Conservation (phyloP, 108 stramenopile species). For the Cyclotella atomus region DNA sequence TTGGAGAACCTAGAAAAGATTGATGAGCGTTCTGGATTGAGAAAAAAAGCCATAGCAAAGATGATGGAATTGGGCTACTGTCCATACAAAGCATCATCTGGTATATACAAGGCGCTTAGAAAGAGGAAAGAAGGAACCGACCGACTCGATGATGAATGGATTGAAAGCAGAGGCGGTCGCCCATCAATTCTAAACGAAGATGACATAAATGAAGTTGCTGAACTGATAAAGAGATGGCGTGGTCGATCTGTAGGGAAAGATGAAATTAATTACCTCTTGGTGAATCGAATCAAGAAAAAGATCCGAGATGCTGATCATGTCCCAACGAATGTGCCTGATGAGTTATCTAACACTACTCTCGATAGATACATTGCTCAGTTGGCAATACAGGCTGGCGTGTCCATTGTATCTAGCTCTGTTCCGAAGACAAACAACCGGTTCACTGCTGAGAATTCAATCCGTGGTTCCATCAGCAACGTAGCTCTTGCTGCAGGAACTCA, state of each 20-base stretch:
- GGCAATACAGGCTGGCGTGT: neutral
- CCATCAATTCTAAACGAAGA: neutral
- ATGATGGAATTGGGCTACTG: neutral
- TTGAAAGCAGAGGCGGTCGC: neutral
- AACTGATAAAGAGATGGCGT: neutral
- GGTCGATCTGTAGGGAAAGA: neutral
- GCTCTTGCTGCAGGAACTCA: neutral
- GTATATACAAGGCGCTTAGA: neutral
- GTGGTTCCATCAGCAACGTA: constrained; percentile 5
- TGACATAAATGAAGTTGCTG: neutral
- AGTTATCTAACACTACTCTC: neutral
- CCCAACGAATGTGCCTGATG: neutral
- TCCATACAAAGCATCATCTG: neutral
- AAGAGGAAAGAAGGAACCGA: neutral
- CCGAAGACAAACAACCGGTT: constrained; percentile 16
- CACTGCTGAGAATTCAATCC: constrained; percentile 26
- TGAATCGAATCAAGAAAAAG: neutral
- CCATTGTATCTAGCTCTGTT: neutral
- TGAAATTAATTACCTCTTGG: constrained; percentile 1
- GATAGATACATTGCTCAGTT: constrained; percentile 5
- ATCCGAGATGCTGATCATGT: neutral
- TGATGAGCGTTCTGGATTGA: neutral
- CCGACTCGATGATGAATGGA: neutral
- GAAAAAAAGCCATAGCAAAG: neutral
- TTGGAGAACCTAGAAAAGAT: neutral